Evolutionary conservation across 2,329 filamentous ascomycete genomes (phyloP), one percentile per base, ranked within the genome.

Genomic region (Penicillium sp.): DNA sequence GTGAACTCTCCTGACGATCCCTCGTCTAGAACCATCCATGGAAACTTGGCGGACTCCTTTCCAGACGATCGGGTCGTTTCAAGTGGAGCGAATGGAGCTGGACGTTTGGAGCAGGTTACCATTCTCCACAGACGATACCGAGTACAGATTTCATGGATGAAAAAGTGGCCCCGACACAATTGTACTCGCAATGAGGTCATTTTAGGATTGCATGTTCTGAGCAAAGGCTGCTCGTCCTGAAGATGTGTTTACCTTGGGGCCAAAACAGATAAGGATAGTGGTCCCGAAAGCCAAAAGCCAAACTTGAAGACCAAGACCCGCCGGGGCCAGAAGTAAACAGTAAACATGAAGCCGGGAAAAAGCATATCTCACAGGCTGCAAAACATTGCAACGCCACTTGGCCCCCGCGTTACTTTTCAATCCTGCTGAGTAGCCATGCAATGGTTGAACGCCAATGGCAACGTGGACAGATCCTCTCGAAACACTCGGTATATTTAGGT

Each of bases 1-100:
- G 57, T 48, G 52, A 49, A 49, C 58, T 60, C 58, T 60, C 58
- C 58, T 54, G 56, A 60, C 58, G 58, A 60, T 60, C 58, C 42
- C 54, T 57, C 44, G 55, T 53, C 58, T 55, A 55, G 55, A 60
- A 55, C 54, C 42, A 44, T 51, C 50, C 44, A 41, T 44, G 40
- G 33, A 40, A 45, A 46, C 45, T 11, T 23, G 26, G 22, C 37
- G 11, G 37, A 46, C 37, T 47, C 14, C 33, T 35, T 25, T 42
- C n/a, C n/a, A 35, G 51, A 46, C 43, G 43, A 31, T 31, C 43
- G 26, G 25, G 31, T 46, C 43, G 43, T 31, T 46, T 27, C 25
- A 27, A 35, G 20, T 35, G 35, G 33, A 27, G 3, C 43, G 2
- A 26, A 26, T 26, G 26, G 43, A 33, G 43, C 43, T 46, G 25